These are phyloP conservation scores for Aureobasidium sp. DNA, from an alignment of 2,329 filamentous ascomycete genomes.

Conservation along the genomic window DNA sequence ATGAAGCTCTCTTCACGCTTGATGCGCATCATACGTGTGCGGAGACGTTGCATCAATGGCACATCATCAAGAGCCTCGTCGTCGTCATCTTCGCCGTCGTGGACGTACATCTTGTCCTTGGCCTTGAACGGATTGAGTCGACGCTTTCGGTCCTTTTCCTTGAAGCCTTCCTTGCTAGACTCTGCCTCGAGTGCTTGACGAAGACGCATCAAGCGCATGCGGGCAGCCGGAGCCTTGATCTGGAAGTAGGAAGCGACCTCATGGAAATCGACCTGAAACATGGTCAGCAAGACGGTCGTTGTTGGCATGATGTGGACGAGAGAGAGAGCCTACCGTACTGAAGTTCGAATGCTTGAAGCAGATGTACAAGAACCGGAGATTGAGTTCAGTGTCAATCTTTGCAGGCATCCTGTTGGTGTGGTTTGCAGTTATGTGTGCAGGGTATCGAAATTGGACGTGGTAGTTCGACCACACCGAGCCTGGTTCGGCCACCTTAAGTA, in stretches of 20 bases:
- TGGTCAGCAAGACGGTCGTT: neutral
- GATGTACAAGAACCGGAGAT: conserved; percentile 19
- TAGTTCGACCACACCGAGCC: neutral
- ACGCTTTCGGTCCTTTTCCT: conserved; percentile 1
- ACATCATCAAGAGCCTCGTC: conserved; percentile 8
- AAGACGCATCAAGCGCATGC: conserved; percentile 19
- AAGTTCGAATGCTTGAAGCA: conserved; percentile 17
- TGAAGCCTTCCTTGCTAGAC: conserved; percentile 4
- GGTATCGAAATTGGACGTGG: neutral
- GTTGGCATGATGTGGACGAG: neutral
- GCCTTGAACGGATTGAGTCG: conserved; percentile 8
- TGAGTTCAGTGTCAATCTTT: conserved; percentile 18
- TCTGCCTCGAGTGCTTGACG: conserved; percentile 13
- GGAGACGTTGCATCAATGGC: conserved; percentile 8
- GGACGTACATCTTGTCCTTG: conserved; percentile 6
- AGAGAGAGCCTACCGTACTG: conserved; percentile 5
- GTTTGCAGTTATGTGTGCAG: neutral
- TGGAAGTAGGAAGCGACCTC: conserved; percentile 17
- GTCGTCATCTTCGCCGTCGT: conserved; percentile 6
- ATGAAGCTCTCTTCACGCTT: conserved; percentile 5
- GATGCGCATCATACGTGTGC: conserved; percentile 3
- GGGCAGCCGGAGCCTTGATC: conserved; percentile 18
- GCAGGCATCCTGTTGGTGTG: conserved; percentile 17
- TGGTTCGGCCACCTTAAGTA: neutral
- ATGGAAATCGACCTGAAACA: conserved; percentile 16